Evolutionary conservation across 2,329 filamentous ascomycete genomes (phyloP).

Genomic region (Claviceps monticola): DNA sequence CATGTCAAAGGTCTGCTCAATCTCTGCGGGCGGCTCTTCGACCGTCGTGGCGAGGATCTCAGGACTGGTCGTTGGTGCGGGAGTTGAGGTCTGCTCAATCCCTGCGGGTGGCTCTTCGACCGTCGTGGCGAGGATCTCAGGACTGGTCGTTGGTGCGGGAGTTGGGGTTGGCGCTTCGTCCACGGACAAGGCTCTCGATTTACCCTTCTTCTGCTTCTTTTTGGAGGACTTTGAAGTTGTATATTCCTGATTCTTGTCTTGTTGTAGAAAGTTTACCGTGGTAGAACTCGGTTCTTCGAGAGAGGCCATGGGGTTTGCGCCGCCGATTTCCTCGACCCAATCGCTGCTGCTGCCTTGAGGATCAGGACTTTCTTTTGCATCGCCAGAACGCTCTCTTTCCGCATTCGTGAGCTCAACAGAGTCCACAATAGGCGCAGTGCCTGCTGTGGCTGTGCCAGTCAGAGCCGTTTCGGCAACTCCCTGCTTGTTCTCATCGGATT

Average conservation of each 20-base stretch:
- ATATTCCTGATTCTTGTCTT: slow-evolving; percentile 15
- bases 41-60: not conserved
- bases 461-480: slow-evolving; percentile 20
- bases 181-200: not conserved
- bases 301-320: not conserved
- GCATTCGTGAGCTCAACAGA: not conserved
- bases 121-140: not conserved
- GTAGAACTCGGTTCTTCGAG: not conserved
- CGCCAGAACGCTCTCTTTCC: not conserved
- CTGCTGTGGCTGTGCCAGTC: slow-evolving; percentile 6
- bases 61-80: not conserved
- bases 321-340: too few species aligned
- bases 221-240: slow-evolving; percentile 28
- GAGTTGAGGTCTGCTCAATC: not conserved
- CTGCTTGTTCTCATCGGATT: slow-evolving; percentile 22
- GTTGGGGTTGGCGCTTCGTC: not conserved
- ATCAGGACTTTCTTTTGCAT: not conserved
- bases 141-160: not conserved
- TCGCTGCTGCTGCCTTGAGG: not conserved
- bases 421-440: not conserved
- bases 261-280: not conserved
- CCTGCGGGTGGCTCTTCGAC: not conserved
- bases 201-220: slow-evolving; percentile 19
- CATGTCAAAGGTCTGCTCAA: not conserved
- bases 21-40: not conserved